Percentiles rank a stretch among this genome's conserved stretches.
These are phyloP conservation scores for Populus hybrid DNA, from an alignment of 441 rosid species.

Conservation along the genomic window DNA sequence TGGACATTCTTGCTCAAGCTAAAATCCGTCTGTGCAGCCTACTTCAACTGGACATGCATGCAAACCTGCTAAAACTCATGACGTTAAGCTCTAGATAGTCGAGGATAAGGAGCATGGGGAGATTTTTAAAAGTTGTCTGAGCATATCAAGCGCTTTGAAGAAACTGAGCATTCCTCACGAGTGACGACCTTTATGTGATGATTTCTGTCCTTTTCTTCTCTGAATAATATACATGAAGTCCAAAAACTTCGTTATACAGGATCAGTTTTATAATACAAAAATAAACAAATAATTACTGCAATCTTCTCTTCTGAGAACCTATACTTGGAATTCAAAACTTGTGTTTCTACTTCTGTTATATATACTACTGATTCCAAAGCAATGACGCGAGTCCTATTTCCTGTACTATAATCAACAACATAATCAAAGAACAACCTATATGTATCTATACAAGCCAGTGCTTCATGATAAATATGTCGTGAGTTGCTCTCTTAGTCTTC, in stretches of 20 bases:
- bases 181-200: background rate
- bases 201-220: background rate
- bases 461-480: background rate
- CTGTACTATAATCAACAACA: background rate
- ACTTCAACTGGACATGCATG: background rate
- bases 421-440: background rate
- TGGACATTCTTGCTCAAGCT: too few species aligned
- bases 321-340: background rate
- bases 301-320: background rate
- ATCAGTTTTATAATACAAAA: constrained; percentile 2
- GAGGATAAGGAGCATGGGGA: background rate
- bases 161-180: background rate
- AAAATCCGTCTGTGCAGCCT: background rate
- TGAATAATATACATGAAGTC: background rate
- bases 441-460: background rate
- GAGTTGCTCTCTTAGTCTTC: background rate
- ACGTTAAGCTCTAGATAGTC: background rate
- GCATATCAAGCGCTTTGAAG: background rate
- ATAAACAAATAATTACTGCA: constrained; percentile 9
- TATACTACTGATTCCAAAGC: background rate
- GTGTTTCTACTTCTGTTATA: background rate
- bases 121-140: background rate
- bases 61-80: background rate
- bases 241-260: background rate
- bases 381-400: constrained; percentile 8